Base-by-base conservation (phyloP, 345 rosid species). In the Boechera stricta region DNA sequence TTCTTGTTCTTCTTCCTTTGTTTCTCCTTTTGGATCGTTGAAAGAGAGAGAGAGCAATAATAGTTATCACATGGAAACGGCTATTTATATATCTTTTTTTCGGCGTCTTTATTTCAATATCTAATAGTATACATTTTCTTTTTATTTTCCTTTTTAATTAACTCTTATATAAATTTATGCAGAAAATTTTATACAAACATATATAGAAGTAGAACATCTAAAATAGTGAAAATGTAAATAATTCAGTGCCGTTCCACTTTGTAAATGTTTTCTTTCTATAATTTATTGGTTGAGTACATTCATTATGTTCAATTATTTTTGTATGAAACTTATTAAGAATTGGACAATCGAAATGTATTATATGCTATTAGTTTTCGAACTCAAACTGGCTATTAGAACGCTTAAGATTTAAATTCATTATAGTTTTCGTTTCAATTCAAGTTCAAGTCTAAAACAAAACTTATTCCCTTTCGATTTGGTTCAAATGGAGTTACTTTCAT, bases 31-130 rank as follows among this genome's bases (percentile, higher is more conserved):
- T 78, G 81, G 77, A 72, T 72, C 72, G 9, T 1, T n/a, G 53
- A 15, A 24, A 16, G 48, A 77, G 52, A 13, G 53, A n/a, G 55
- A 77, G 66, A 77, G 49, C 67, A 67, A 78, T 78, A 72, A 78
- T 72, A 66, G 48, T 66, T 48, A 24, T 58, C 81, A 78, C 81
- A 78, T 72, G 77, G 77, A 78, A 66, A 39, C 63, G 48, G 64
- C 73, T 64, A 64, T 71, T 71, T 77, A 71, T 77, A 77, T 77
- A 63, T 63, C 28, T 54, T 26, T 54, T 28, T 38, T 62, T 41
- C 13, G 44, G 47, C 5, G 48, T 51, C 60, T 49, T 18, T 60
- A 26, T 44, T 24, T 32, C 4, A 3, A 49, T 57, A 24, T 51
- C 12, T 64, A 2, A n/a, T 62, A 21, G 24, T 21, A 5, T 56